Evolutionary conservation across 208 protist genomes (phyloP), one percentile per base, ranked within the genome.

Genomic region (Trypanosomatidae sp.): DNA sequence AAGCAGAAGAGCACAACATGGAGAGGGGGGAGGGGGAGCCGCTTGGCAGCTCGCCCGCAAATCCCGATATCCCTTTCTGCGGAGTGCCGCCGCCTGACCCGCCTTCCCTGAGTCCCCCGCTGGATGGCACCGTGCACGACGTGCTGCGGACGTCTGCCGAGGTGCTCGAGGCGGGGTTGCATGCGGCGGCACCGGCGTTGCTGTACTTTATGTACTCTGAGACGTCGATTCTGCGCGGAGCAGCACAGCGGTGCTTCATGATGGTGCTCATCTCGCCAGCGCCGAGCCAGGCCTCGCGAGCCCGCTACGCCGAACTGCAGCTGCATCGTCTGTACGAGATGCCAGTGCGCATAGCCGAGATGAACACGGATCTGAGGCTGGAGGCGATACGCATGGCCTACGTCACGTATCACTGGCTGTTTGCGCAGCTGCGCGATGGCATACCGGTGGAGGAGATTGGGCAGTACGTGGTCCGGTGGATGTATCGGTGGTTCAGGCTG

Each of bases 391-490:
- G 83, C 15, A 77, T 81, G 46, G 62, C 79, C 13, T 89, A 88
- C 73, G 66, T 85, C 12, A 68, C 76, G 13, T 84, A 85, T 19
- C 74, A 71, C 59, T 95, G 79, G 78, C 71, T 96, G 71, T 72
- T 91, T 60, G 80, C 82, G 41, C 82, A 80, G 64, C 79, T 93
- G 15, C 71, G 81, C 22, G 62, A 77, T 55, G 77, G 83, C 43
- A 77, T 93, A 44, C 76, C 83, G 4, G 55, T 84, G 33, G 88
- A 89, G 60, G 85, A 93, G 52, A 92, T 96, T 49, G 67, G 83
- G 59, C 78, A 86, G 28, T 85, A 79, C 66, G 81, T 88, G 2
- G 77, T 73, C 6, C 65, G 75, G 56, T 87, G 81, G 75, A 81
- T 86, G 28, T 82, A 84, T 71, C 74, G 80, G 41, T 89, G 80